Conservation (phyloP, 2,329 filamentous ascomycete genomes). For the Neophaeococcomyces mojaviensis region DNA sequence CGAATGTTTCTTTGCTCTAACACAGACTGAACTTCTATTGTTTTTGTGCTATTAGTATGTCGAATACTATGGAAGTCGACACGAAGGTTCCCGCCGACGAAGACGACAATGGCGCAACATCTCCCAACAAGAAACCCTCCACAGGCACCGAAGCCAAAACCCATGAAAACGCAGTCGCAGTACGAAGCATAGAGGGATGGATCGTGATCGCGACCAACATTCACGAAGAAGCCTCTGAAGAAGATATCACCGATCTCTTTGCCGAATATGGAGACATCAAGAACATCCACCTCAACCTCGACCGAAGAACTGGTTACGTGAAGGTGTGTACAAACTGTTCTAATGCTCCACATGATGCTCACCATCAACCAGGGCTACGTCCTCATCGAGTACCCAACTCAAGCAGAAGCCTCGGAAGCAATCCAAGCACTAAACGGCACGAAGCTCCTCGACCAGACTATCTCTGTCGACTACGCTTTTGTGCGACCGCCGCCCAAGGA, state of each 20-base stretch:
- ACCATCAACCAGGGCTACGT: constrained; percentile 50
- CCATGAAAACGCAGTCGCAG: constrained; percentile 44
- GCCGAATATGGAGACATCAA: constrained; percentile 61
- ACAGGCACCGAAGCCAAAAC: constrained; percentile 36
- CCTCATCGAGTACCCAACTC: constrained; percentile 58
- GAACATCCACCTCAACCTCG: constrained; percentile 59
- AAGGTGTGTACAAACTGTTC: constrained; percentile 44
- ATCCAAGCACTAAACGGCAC: constrained; percentile 54
- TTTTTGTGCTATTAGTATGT: constrained; percentile 9
- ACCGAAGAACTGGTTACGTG: constrained; percentile 59
- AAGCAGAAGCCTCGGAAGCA: constrained; percentile 55
- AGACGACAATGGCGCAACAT: constrained; percentile 7
- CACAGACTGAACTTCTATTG: too few species aligned
- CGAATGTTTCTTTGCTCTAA: too few species aligned
- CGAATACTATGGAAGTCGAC: constrained; percentile 25
- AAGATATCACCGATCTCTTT: constrained; percentile 59
- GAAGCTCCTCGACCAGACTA: constrained; percentile 59
- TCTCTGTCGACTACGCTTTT: constrained; percentile 59
- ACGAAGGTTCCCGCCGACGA: constrained; percentile 25
- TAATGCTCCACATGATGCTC: neutral
- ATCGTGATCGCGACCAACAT: constrained; percentile 63
- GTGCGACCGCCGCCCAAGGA: constrained; percentile 53
- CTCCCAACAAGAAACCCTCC: constrained; percentile 6
- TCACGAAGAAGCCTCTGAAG: constrained; percentile 60
- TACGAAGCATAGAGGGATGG: constrained; percentile 63